Conservation (phyloP, 78 protist species). For the Monocercomonoides exilis region DNA sequence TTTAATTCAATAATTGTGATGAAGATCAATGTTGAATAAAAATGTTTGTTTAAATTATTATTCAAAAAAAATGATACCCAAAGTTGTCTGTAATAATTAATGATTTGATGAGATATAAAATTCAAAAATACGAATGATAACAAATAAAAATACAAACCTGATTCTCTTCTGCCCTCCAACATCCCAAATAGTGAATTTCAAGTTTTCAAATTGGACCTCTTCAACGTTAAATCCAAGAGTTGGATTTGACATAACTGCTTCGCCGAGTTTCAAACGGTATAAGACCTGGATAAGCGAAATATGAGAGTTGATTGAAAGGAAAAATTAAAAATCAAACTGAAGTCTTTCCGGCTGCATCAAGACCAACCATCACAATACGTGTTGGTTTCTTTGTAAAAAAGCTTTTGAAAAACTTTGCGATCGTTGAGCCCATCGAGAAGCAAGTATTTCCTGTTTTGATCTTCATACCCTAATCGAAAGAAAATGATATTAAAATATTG, state of each 20-base stretch:
- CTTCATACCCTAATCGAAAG: no score
- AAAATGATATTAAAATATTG: no score
- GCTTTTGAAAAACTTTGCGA: not conserved
- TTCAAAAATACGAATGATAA: not conserved
- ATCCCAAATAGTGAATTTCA: slow-evolving; percentile 86
- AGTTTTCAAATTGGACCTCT: slow-evolving; percentile 75
- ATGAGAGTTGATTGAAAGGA: not conserved
- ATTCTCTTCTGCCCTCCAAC: slow-evolving; percentile 88
- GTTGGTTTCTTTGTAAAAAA: not conserved
- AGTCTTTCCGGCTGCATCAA: slow-evolving; percentile 22
- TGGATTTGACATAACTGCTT: not conserved
- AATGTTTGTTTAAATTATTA: no score
- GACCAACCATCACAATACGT: slow-evolving; percentile 20
- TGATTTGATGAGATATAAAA: not conserved
- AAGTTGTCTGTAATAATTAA: not conserved
- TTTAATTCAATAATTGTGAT: not conserved
- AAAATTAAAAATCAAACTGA: not conserved
- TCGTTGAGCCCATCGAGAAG: not conserved
- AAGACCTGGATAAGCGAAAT: not conserved
- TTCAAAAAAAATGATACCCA: not conserved
- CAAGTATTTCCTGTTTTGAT: no score
- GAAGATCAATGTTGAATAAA: not conserved
- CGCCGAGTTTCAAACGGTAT: slow-evolving; percentile 38
- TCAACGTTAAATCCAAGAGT: slow-evolving; percentile 71
- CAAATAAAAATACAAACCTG: not conserved